Conservation (phyloP, 108 stramenopile species). For the Nitzschia inconspicua region DNA sequence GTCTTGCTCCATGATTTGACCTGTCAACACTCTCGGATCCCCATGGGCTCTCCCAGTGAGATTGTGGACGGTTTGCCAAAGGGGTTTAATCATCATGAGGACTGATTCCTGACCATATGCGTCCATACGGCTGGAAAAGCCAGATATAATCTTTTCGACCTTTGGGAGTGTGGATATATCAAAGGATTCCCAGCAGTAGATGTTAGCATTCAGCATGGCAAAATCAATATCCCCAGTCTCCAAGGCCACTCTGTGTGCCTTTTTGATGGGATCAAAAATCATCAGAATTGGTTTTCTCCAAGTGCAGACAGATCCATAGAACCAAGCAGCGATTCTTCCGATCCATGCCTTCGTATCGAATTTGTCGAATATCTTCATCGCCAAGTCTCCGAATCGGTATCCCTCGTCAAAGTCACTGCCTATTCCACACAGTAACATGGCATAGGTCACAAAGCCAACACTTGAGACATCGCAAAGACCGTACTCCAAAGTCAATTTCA, state of each 20-base stretch:
- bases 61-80: slow-evolving; percentile 32
- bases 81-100: slow-evolving; percentile 13
- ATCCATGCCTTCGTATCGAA: slow-evolving; percentile 28
- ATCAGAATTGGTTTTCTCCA: slow-evolving; percentile 12
- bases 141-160: slow-evolving; percentile 14
- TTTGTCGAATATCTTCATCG: slow-evolving; percentile 21
- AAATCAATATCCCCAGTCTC: slow-evolving; percentile 33
- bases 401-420: slow-evolving; percentile 41
- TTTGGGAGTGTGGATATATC: slow-evolving; percentile 7
- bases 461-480: slow-evolving; percentile 31
- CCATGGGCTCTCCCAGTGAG: slow-evolving; percentile 8
- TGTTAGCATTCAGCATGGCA: slow-evolving; percentile 25
- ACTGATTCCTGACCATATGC: slow-evolving; percentile 26
- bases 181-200: slow-evolving; percentile 29
- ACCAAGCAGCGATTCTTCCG: slow-evolving; percentile 20
- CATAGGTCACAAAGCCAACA: slow-evolving; percentile 39
- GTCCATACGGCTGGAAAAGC: slow-evolving; percentile 25
- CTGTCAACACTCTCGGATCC: slow-evolving; percentile 26
- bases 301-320: slow-evolving; percentile 17
- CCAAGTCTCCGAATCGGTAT: slow-evolving; percentile 40
- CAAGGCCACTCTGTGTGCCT: slow-evolving; percentile 23
- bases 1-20: slow-evolving; percentile 24
- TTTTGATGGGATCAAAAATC: slow-evolving; percentile 17
- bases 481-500: slow-evolving; percentile 32
- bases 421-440: slow-evolving; percentile 25